Percentiles rank a stretch among this genome's conserved stretches.
Evolutionary conservation across 176 grass and related monocot species (phyloP).

Genomic region (Musa schizocarpa): DNA sequence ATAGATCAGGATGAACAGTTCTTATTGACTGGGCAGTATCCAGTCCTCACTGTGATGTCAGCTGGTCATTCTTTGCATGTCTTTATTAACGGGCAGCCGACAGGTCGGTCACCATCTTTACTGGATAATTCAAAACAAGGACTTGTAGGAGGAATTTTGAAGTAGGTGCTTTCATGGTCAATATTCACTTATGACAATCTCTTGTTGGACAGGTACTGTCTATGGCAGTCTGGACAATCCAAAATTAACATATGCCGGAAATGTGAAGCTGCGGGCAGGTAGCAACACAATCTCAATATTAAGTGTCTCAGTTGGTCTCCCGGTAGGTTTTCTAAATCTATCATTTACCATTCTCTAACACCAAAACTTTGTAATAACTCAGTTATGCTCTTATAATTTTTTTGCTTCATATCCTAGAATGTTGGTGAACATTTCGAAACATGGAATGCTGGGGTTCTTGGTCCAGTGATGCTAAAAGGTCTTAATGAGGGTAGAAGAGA

Average conservation of each 20-base stretch:
- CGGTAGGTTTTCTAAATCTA: slow-evolving; percentile 40
- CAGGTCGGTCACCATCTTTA: slow-evolving; percentile 30
- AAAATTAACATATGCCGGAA: slow-evolving; percentile 69
- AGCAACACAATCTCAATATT: slow-evolving; percentile 91
- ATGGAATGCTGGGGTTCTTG: slow-evolving; percentile 98
- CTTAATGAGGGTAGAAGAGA: slow-evolving; percentile 91
- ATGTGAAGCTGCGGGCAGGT: slow-evolving; percentile 60
- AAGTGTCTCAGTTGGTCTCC: slow-evolving; percentile 91
- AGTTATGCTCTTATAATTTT: background rate
- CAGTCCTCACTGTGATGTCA: slow-evolving; percentile 74
- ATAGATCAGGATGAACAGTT: slow-evolving; percentile 63
- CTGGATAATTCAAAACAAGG: background rate
- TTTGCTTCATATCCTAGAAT: slow-evolving; percentile 47
- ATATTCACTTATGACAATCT: background rate
- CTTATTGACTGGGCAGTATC: slow-evolving; percentile 43
- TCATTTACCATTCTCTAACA: background rate
- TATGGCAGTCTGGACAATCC: slow-evolving; percentile 81
- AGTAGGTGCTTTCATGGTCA: background rate
- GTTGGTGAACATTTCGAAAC: slow-evolving; percentile 96
- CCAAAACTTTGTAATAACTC: background rate
- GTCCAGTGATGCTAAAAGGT: slow-evolving; percentile 71
- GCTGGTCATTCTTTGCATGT: slow-evolving; percentile 90
- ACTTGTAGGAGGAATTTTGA: background rate
- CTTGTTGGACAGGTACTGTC: slow-evolving; percentile 47
- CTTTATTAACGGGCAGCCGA: slow-evolving; percentile 67